Base-by-base conservation (phyloP, 768 basidiomycete genomes). In the Amanita subjunquillea region DNA sequence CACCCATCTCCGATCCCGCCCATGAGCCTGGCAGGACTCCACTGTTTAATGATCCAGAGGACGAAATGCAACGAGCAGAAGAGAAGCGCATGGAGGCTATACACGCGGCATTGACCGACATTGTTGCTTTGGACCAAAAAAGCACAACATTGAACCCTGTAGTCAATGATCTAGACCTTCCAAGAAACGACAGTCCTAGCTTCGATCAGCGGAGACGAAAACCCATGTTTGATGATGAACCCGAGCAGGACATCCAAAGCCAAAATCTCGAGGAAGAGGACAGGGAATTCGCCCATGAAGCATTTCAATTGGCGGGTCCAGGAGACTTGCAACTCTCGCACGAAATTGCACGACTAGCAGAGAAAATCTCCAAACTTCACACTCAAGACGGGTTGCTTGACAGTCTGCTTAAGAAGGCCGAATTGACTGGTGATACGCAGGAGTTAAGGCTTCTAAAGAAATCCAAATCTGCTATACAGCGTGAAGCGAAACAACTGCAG, bases 31-130 rank as follows among this genome's bases (percentile, higher is more conserved):
- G 79, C 1, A 74, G 89, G 42, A 81, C 85, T 0, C 88, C 88
- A 6, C 72, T 94, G 20, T 93, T 94, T 56, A 80, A 85, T 57
- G 87, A 90, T 59, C 83, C 86, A 1, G 84, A 87, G 55, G 86
- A 91, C 54, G 78, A 74, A 54, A 70, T 69, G 56, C 82, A 85
- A 44, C 75, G 82, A 45, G 82, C 79, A 44, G 86, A 95, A 65
- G 79, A 86, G 48, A 77, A 86, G 58, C 76, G 91, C 37, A 96
- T 98, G 82, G 91, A 93, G 60, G 94, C 95, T 2, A 96, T 98
- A 17, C 92, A 93, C 60, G 93, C 93, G 6, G 96, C 96, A 3
- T 72, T 99, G 56, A 93, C 90, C 8, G 91, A 95, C 63, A 97
- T 99, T 64, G 93, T 99, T 61, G 91, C 91, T 2, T 73, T 86